Percentiles rank a stretch among this genome's conserved stretches.
Evolutionary conservation across 2,329 filamentous ascomycete species (phyloP).

Genomic region (Penicillium brasilianum): DNA sequence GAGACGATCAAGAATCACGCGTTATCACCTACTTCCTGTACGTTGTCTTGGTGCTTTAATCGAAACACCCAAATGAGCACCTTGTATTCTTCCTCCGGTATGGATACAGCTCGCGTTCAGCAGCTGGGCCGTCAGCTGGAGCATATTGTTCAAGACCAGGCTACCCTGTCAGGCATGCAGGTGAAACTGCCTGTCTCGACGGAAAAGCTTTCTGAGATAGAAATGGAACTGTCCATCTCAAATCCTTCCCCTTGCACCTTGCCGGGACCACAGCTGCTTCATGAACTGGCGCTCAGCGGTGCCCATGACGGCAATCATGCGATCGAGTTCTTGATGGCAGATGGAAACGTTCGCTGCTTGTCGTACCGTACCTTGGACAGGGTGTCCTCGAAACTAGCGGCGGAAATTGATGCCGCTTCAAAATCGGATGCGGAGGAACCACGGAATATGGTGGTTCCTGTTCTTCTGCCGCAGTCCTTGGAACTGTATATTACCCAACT

Average conservation of each 20-base stretch:
- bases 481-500: conserved; percentile 78
- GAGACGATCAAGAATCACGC: background rate
- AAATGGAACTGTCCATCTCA: conserved; percentile 57
- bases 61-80: conserved; percentile 29
- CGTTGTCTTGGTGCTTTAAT: conserved; percentile 34
- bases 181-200: conserved; percentile 15
- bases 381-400: conserved; percentile 62
- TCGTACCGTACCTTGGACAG: conserved; percentile 69
- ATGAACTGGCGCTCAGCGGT: conserved; percentile 64
- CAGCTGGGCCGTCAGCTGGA: conserved; percentile 39
- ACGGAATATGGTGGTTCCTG: conserved; percentile 63
- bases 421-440: conserved; percentile 21
- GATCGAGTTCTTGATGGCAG: conserved; percentile 65
- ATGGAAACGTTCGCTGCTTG: conserved; percentile 54
- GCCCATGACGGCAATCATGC: conserved; percentile 53
- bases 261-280: conserved; percentile 62
- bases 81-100: conserved; percentile 34
- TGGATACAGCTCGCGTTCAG: conserved; percentile 31
- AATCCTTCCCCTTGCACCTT: conserved; percentile 61
- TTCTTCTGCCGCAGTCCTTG: conserved; percentile 77
- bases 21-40: conserved; percentile 13
- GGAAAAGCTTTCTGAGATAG: conserved; percentile 19
- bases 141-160: conserved; percentile 33
- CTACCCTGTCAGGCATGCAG: conserved; percentile 21
- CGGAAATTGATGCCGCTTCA: conserved; percentile 49